Percentiles rank a stretch among this genome's conserved stretches.
phyloP scores from a whole-genome alignment of 2,329 filamentous ascomycete species.

The Penicillium sp. region DNA sequence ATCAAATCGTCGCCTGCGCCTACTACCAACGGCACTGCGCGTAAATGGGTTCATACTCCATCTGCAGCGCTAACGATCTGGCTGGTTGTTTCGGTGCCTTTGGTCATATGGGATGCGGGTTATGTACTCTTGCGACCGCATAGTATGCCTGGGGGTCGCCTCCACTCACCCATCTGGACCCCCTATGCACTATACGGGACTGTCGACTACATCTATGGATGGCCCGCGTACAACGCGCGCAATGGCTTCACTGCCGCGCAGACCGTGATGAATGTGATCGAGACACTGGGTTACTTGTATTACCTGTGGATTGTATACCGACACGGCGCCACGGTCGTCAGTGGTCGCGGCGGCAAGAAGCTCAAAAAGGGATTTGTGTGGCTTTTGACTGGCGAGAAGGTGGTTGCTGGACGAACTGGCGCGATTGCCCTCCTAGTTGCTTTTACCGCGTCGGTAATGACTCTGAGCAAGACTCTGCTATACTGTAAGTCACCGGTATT shows the following conservation, averaged over 20 bases:
- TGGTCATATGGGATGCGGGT: constrained; percentile 78
- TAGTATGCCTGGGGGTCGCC: constrained; percentile 75
- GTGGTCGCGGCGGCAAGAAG: constrained; percentile 33
- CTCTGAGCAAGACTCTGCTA: constrained; percentile 67
- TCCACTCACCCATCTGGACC: constrained; percentile 72
- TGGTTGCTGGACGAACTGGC: constrained; percentile 56
- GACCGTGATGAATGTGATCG: constrained; percentile 67
- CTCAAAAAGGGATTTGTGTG: constrained; percentile 44
- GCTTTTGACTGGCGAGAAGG: constrained; percentile 54
- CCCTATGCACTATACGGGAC: constrained; percentile 81
- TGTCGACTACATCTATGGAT: constrained; percentile 82
- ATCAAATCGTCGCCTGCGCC: constrained; percentile 34
- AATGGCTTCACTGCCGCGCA: constrained; percentile 82
- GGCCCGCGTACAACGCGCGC: constrained; percentile 66
- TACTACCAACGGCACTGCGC: constrained; percentile 26
- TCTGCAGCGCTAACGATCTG: constrained; percentile 66
- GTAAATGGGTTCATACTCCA: constrained; percentile 61
- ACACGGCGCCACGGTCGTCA: constrained; percentile 42
- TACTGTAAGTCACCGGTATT: constrained; percentile 56
- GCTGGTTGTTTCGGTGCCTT: constrained; percentile 73
- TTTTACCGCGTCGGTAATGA: constrained; percentile 64
- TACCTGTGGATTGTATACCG: constrained; percentile 62
- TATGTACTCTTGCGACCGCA: constrained; percentile 81
- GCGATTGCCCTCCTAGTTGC: constrained; percentile 61
- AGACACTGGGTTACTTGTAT: constrained; percentile 66